phyloP scores from a whole-genome alignment of 371 early-diverging fungal genomes.

The Mucor mucedo region DNA sequence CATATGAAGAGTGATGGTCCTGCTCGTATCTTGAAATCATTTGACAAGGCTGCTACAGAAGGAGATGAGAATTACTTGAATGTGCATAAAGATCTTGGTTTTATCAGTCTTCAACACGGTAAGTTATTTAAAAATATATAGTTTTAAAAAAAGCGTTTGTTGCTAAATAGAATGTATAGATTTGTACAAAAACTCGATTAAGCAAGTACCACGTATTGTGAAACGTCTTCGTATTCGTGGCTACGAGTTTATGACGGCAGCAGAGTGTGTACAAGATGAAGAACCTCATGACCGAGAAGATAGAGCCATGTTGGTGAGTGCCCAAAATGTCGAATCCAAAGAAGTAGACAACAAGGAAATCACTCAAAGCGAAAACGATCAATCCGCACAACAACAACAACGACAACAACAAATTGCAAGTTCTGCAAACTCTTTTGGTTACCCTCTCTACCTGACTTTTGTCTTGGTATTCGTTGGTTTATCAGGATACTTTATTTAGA shows the following conservation, averaged over 20 bases:
- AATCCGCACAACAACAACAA: background rate
- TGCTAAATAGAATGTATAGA: slow-evolving; percentile 23
- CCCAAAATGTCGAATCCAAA: background rate
- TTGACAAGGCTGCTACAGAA: slow-evolving; percentile 26
- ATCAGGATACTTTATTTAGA: background rate
- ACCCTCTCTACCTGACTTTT: background rate
- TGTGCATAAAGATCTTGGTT: slow-evolving; percentile 47
- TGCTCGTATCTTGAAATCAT: slow-evolving; percentile 29
- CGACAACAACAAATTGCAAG: background rate
- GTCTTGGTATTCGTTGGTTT: background rate
- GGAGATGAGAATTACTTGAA: slow-evolving; percentile 40
- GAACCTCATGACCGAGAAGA: slow-evolving; percentile 28
- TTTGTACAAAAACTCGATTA: slow-evolving; percentile 47
- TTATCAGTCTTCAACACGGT: slow-evolving; percentile 54
- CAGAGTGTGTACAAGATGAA: slow-evolving; percentile 42
- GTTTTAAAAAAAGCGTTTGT: background rate
- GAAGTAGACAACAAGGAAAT: slow-evolving; percentile 1
- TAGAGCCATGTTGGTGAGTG: background rate
- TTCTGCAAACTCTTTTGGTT: slow-evolving; percentile 1
- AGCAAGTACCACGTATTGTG: slow-evolving; percentile 44
- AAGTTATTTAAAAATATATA: slow-evolving; percentile 2
- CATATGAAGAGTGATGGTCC: slow-evolving; percentile 30
- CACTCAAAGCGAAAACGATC: background rate
- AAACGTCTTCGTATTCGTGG: slow-evolving; percentile 29
- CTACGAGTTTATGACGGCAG: slow-evolving; percentile 39